Percentiles rank a stretch among this genome's conserved stretches.
Evolutionary conservation across 257 asterid species (phyloP).

Genomic region (Plantago elongata): DNA sequence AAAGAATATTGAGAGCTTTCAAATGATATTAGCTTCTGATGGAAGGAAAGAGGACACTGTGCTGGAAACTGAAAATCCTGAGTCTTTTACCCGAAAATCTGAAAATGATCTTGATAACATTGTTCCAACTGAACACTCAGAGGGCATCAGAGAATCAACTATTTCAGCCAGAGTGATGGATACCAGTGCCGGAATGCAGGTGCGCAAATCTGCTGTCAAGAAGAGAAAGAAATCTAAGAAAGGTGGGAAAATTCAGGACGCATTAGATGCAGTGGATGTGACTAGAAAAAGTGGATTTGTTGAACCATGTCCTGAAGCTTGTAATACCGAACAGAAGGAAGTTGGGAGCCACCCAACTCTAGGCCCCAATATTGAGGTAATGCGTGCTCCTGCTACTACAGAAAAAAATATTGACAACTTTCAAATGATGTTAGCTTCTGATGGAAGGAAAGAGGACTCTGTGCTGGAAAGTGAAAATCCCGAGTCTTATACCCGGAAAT

Average conservation of each 20-base stretch:
- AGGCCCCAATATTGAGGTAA: constrained; percentile 8
- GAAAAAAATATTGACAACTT: not conserved
- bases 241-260: constrained; percentile 25
- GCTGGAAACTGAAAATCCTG: constrained; percentile 1
- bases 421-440: constrained; percentile 12
- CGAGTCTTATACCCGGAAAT: not conserved
- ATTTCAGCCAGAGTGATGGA: constrained; percentile 19
- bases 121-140: constrained; percentile 21
- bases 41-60: constrained; percentile 14
- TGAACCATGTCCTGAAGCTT: constrained; percentile 20
- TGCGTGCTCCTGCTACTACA: not conserved
- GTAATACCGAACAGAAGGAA: constrained; percentile 14
- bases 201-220: constrained; percentile 31
- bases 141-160: constrained; percentile 23
- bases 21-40: constrained; percentile 13
- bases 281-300: constrained; percentile 22
- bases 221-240: constrained; percentile 37
- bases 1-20: not conserved
- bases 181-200: constrained; percentile 21
- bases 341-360: constrained; percentile 15
- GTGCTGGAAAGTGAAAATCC: constrained; percentile 6
- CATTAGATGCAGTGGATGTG: constrained; percentile 19
- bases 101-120: constrained; percentile 10
- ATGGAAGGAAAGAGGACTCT: constrained; percentile 11
- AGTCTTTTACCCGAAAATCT: not conserved